Base-by-base conservation (phyloP, 2,329 filamentous ascomycete genomes). In the Paramyrothecium sp. region DNA sequence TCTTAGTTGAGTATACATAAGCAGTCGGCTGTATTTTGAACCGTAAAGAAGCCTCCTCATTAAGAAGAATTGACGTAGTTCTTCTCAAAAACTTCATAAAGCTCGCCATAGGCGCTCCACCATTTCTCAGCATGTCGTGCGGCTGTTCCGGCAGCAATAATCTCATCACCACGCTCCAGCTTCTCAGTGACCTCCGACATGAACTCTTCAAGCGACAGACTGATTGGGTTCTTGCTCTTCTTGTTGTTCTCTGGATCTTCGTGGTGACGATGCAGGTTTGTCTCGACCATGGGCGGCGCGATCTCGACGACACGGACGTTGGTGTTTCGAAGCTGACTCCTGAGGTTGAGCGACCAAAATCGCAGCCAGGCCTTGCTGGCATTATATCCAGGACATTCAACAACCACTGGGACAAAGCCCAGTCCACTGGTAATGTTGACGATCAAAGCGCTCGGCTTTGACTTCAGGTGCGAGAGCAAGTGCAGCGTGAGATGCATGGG, bases 371-470 rank as follows among this genome's bases (percentile, higher is more conserved):
- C 80, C 63, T 87, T 87, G 2, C 81, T 85, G 3, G 78, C 83
- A 63, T 84, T 84, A 68, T 86, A 87, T 1, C 85, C 78, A 0
- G 81, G 83, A 61, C 84, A 86, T 60, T 84, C 76, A 57, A 84
- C 69, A 3, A 71, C 76, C 57, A 79, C 77, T 0, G 84, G 83
- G 0, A 81, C 69, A 58, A 78, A 85, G 3, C 79, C 84, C 1
- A 86, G 73, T 0, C 82, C 73, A 7, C 77, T 82, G 1, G 78
- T 81, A 1, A 86, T 76, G 59, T 86, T 86, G 65, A 85, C 75
- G 51, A 86, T 77, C 1, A 79, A 58, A 0, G 77, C 73, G 2
- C 67, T 61, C 20, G 71, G 67, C 54, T 75, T 75, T 7, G 64
- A 63, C 53, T 75, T 77, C 55, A 86, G 73, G 55, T 86, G 82